Evolutionary conservation across 805 yeast genomes (phyloP).

Genomic region (Zygosaccharomyces bailii): DNA sequence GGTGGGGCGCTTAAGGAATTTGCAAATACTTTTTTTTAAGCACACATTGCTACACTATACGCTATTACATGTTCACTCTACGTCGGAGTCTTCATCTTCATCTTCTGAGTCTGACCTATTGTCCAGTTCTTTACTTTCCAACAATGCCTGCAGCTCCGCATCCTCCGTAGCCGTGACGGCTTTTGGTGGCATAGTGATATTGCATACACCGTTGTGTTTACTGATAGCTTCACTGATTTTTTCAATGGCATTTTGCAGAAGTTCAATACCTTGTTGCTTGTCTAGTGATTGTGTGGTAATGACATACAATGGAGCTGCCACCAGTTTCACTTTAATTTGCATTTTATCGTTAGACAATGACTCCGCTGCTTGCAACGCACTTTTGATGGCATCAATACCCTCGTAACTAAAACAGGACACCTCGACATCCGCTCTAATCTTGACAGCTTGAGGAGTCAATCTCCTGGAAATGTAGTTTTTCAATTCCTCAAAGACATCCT

Average conservation of each 20-base stretch:
- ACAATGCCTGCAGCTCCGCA: constrained; percentile 92
- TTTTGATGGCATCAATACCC: constrained; percentile 95
- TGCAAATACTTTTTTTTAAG: constrained; percentile 5
- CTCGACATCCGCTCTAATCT: constrained; percentile 97
- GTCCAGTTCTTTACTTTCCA: constrained; percentile 90
- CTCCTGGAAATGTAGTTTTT: constrained; percentile 85
- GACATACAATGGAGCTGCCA: constrained; percentile 96
- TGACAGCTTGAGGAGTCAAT: constrained; percentile 96
- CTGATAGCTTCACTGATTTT: constrained; percentile 68
- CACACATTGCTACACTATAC: constrained; percentile 6
- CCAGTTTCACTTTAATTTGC: constrained; percentile 89
- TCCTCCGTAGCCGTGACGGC: constrained; percentile 98
- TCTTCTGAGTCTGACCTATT: constrained; percentile 82
- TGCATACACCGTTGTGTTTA: constrained; percentile 78
- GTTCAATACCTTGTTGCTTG: constrained; percentile 80
- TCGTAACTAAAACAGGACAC: constrained; percentile 96
- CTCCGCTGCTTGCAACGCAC: constrained; percentile 85
- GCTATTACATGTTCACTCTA: constrained; percentile 2
- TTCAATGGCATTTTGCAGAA: constrained; percentile 74
- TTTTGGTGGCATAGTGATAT: constrained; percentile 96
- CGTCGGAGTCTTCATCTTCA: constrained; percentile 56
- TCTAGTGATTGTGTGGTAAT: constrained; percentile 90
- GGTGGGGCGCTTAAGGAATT: constrained; percentile 1
- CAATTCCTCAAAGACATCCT: constrained; percentile 77
- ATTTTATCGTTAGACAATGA: constrained; percentile 73